Conservation (phyloP, 352 stramenopile species). For the Pythium apleroticum region DNA sequence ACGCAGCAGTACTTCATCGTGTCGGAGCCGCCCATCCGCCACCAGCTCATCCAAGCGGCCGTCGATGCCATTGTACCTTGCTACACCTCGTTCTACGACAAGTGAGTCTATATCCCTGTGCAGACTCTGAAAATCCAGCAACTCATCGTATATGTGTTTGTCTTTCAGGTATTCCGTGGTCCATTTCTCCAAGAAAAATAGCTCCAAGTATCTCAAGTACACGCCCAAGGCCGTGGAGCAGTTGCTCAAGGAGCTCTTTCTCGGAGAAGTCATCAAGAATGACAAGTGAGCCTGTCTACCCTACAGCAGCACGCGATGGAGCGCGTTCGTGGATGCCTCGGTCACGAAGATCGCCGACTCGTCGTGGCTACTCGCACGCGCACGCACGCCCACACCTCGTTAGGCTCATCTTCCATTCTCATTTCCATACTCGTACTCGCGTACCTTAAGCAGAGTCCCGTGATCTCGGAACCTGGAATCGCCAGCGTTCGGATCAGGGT, state of each 20-base stretch:
- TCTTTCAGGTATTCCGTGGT: slow-evolving; percentile 79
- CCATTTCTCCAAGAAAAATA: slow-evolving; percentile 92
- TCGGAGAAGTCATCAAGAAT: slow-evolving; percentile 37
- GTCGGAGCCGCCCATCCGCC: slow-evolving; percentile 80
- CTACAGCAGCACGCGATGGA: slow-evolving; percentile 49
- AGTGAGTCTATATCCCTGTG: slow-evolving; percentile 37
- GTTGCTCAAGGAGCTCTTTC: slow-evolving; percentile 84
- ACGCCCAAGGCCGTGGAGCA: slow-evolving; percentile 77
- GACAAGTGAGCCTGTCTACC: slow-evolving; percentile 15
- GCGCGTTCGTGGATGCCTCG: slow-evolving; percentile 71
- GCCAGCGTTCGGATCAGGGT: slow-evolving; percentile 46
- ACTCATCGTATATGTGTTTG: neutral
- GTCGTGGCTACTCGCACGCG: slow-evolving; percentile 35
- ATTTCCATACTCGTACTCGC: neutral
- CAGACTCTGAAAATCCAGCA: neutral
- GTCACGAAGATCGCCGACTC: slow-evolving; percentile 68
- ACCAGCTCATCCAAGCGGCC: slow-evolving; percentile 84
- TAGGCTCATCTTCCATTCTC: neutral
- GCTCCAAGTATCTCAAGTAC: slow-evolving; percentile 89
- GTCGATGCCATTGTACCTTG: slow-evolving; percentile 79
- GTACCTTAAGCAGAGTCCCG: slow-evolving; percentile 71
- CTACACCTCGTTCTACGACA: slow-evolving; percentile 92
- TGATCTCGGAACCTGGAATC: slow-evolving; percentile 71
- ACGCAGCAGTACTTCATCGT: slow-evolving; percentile 81
- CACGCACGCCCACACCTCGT: neutral